Percentiles rank a stretch among this genome's conserved stretches.
Evolutionary conservation across 495 filamentous ascomycete species (phyloP).

Genomic region (Lasiosphaeria hispida): DNA sequence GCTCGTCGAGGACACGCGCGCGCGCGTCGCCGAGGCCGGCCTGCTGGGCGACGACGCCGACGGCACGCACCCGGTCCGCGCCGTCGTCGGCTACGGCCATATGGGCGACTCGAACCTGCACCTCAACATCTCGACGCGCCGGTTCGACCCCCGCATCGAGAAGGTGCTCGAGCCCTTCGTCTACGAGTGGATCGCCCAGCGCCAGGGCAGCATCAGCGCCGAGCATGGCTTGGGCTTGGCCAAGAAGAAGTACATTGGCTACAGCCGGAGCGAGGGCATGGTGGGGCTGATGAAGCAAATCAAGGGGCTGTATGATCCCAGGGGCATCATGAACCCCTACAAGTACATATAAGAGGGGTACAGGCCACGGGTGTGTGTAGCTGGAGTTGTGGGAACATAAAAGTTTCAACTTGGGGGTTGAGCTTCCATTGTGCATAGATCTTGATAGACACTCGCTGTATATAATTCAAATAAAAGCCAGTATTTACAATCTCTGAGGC

Average conservation of each 20-base stretch:
- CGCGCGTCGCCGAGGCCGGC: constrained; percentile 66
- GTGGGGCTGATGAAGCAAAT: constrained; percentile 89
- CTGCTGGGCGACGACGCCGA: constrained; percentile 76
- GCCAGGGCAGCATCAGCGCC: constrained; percentile 88
- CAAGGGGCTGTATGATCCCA: constrained; percentile 88
- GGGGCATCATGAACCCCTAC: constrained; percentile 88
- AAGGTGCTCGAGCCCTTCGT: constrained; percentile 89
- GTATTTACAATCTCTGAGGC: no score
- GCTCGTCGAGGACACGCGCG: constrained; percentile 79
- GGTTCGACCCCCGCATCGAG: constrained; percentile 87
- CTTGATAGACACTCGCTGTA: no score
- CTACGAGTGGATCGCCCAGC: constrained; percentile 90
- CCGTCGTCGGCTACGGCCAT: constrained; percentile 93
- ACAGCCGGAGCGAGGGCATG: constrained; percentile 84
- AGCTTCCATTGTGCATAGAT: no score
- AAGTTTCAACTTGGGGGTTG: no score
- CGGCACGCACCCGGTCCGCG: constrained; percentile 64
- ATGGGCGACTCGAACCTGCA: constrained; percentile 97
- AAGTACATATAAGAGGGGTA: constrained; percentile 59
- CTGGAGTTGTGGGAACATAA: no score
- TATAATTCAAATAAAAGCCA: no score
- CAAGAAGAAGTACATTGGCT: constrained; percentile 92
- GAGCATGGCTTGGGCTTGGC: constrained; percentile 93
- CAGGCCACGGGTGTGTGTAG: no score
- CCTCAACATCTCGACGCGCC: constrained; percentile 77